phyloP scores from a whole-genome alignment of 192 early-diverging fungal species.

The Jimgerdemannia flammicorona region DNA sequence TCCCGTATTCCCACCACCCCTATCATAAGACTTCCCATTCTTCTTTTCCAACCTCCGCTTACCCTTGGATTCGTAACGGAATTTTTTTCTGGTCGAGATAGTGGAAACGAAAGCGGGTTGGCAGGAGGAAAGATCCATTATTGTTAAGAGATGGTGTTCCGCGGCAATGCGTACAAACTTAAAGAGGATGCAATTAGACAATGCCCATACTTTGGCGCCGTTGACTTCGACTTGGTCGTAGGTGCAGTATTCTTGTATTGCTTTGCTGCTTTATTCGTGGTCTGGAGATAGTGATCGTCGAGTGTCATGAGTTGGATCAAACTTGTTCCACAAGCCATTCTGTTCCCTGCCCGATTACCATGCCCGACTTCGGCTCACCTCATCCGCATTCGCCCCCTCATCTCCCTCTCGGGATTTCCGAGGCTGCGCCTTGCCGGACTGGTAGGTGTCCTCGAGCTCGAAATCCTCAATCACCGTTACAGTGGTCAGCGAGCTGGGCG shows the following conservation, averaged over 20 bases:
- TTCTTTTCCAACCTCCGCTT: constrained; percentile 15
- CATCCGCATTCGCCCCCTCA: constrained; percentile 2
- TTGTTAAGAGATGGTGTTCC: no score
- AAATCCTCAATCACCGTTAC: constrained; percentile 70
- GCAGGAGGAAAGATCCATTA: not conserved
- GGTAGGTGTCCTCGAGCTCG: constrained; percentile 46
- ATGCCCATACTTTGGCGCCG: no score
- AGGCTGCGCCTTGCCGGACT: constrained; percentile 18
- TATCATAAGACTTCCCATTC: constrained; percentile 5
- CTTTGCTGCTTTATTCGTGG: no score
- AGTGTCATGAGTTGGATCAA: no score
- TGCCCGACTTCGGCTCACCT: not conserved
- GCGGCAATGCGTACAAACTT: no score
- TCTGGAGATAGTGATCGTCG: no score
- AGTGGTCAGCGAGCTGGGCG: constrained; percentile 55
- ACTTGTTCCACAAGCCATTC: no score
- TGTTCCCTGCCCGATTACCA: not conserved
- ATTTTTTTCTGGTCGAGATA: not conserved
- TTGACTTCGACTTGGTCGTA: no score
- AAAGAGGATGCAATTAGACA: no score
- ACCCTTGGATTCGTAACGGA: not conserved
- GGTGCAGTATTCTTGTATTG: no score
- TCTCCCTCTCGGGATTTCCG: not conserved
- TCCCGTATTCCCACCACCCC: not conserved
- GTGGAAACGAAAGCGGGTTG: not conserved